Base-by-base conservation (phyloP, 2,329 filamentous ascomycete species). In the Pseudogymnoascus verrucosus region DNA sequence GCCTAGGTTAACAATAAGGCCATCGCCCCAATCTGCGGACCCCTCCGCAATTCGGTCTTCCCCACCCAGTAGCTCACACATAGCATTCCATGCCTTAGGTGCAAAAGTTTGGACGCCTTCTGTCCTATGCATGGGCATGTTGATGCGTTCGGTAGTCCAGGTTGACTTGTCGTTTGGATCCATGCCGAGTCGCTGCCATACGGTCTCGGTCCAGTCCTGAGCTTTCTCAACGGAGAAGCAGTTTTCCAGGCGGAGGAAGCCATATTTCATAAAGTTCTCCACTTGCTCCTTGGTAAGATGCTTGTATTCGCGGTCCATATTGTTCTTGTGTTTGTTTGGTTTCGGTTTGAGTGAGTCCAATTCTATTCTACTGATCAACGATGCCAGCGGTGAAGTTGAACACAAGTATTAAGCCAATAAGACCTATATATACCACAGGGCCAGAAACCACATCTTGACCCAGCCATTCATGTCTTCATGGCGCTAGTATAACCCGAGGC, bases 1-100 rank as follows among this genome's bases (percentile, higher is more conserved):
- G 11, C 88, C 88, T 6, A 90, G 79, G 73, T 89, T 90, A 42
- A 90, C 85, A 69, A 90, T 90, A 63, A 89, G 80, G 3, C 81
- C 80, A 75, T 90, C 87, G 67, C 80, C 80, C 87, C 87, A 89
- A n/a, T 75, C 71, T n/a, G 79, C 78, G 28, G 78, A 81, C 21
- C 75, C 71, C 4, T 77, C 74, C 1, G 74, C 71, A 36, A 88
- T 74, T 6, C 80, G 78, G 36, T 82, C 81, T 66, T 86, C 82
- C 63, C 86, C 87, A 62, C 86, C 87, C 64, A 87, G 82, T 8
- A 90, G 79, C 72, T 87, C 82, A 72, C 83, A 85, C 66, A 89
- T 88, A 16, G 85, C 86, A 0, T 78, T 75, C 86, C 86, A 90
- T 2, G 85, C 87, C 65, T 82, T 82, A 0, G 88, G 87, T 0